Conservation (phyloP, 208 protist genomes). For the Cochliopodium minus region DNA sequence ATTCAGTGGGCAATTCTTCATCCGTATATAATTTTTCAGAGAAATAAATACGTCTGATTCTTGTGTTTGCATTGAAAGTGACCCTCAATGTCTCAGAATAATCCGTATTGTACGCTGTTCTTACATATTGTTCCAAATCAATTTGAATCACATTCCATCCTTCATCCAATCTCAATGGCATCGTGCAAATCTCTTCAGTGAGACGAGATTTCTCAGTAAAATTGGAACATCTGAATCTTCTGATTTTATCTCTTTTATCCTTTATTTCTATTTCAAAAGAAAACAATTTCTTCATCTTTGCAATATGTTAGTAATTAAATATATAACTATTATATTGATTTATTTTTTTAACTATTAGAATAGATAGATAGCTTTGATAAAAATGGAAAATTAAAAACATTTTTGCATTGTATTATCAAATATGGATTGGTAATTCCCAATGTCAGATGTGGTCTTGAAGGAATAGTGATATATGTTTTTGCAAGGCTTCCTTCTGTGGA, state of each 20-base stretch:
- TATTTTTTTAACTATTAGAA: not conserved
- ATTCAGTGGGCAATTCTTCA: constrained; percentile 95
- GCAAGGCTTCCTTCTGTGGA: constrained; percentile 90
- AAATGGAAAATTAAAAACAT: constrained; percentile 49
- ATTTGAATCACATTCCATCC: constrained; percentile 99
- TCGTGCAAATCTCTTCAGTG: constrained; percentile 98
- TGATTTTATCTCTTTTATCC: constrained; percentile 92
- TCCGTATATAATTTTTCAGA: constrained; percentile 93
- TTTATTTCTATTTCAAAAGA: constrained; percentile 96
- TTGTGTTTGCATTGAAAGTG: constrained; percentile 94
- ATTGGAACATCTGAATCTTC: constrained; percentile 93
- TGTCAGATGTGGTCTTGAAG: constrained; percentile 78
- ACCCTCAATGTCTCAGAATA: constrained; percentile 95
- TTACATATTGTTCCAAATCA: constrained; percentile 95
- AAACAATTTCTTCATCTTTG: constrained; percentile 89
- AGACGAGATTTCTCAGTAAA: constrained; percentile 93
- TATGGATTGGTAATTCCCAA: constrained; percentile 98
- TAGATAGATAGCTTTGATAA: not conserved
- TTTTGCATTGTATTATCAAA: constrained; percentile 97
- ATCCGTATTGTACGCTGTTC: constrained; percentile 93
- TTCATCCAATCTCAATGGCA: constrained; percentile 96
- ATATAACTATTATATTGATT: not conserved
- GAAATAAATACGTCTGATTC: constrained; percentile 96
- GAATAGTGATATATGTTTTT: constrained; percentile 86
- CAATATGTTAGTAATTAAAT: not conserved